Conservation (phyloP, 2,329 filamentous ascomycete genomes). For the Fusarium buxicola region DNA sequence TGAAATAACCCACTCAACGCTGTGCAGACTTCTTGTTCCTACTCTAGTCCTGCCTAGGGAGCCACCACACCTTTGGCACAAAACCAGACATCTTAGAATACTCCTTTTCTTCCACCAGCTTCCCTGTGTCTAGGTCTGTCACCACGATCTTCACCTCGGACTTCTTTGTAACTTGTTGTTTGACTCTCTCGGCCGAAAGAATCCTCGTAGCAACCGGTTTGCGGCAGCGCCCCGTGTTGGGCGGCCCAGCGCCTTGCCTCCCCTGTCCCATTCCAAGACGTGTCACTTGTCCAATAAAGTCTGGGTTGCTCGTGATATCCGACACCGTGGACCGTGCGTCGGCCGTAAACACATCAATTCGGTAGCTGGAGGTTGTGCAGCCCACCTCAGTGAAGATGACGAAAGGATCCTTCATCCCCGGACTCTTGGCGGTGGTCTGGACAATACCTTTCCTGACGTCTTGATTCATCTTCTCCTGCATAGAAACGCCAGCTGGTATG, state of each 20-base stretch:
- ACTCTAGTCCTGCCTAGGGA: too few species aligned
- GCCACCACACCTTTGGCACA: too few species aligned
- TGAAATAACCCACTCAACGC: too few species aligned
- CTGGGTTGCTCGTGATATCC: conserved; percentile 1
- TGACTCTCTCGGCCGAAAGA: too few species aligned
- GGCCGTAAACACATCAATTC: conserved; percentile 13
- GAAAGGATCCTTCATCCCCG: not conserved
- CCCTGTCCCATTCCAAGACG: conserved; percentile 13
- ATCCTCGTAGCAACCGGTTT: too few species aligned
- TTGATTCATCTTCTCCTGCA: not conserved
- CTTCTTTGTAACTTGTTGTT: too few species aligned
- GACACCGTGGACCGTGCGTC: not conserved
- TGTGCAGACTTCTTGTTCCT: too few species aligned
- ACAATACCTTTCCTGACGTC: not conserved
- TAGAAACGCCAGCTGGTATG: not conserved
- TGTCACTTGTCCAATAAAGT: conserved; percentile 15
- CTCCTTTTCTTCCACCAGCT: too few species aligned
- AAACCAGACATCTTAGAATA: too few species aligned
- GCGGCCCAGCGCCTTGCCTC: not conserved
- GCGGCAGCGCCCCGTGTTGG: not conserved
- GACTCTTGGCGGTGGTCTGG: not conserved
- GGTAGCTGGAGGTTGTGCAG: conserved; percentile 12
- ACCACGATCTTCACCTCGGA: too few species aligned
- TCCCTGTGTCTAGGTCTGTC: too few species aligned
- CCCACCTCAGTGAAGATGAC: conserved; percentile 10